phyloP scores from a whole-genome alignment of 2,329 filamentous ascomycete genomes.

The Curvularia eragrostidis region DNA sequence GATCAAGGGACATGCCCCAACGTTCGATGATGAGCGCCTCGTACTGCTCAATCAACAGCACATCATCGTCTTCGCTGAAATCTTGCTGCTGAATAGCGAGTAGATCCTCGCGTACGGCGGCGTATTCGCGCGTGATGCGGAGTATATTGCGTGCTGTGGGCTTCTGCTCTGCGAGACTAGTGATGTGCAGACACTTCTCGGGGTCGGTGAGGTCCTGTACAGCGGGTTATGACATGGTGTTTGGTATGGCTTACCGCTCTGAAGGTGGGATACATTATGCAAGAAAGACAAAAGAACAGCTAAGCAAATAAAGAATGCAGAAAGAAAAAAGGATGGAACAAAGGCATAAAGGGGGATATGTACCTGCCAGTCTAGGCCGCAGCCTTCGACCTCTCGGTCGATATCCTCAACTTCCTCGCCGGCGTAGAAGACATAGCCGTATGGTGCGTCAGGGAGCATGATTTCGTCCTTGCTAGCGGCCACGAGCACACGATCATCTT shows the following conservation, averaged over 20 bases:
- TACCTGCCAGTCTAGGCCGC: slow-evolving; percentile 13
- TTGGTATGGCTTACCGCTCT: too few species aligned
- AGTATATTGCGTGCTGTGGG: slow-evolving; percentile 15
- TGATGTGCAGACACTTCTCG: slow-evolving; percentile 20
- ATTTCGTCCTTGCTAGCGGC: slow-evolving; percentile 4
- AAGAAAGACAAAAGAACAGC: too few species aligned
- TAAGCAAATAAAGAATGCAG: too few species aligned
- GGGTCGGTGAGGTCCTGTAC: slow-evolving; percentile 15
- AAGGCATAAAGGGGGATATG: neutral
- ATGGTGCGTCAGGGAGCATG: slow-evolving; percentile 19
- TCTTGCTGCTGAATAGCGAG: neutral
- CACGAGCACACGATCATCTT: slow-evolving; percentile 20
- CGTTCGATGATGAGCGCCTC: slow-evolving; percentile 10
- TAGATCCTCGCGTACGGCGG: slow-evolving; percentile 10
- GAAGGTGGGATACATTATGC: too few species aligned
- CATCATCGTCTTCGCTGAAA: too few species aligned
- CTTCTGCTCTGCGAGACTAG: slow-evolving; percentile 12
- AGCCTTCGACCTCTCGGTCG: slow-evolving; percentile 6
- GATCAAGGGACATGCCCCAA: slow-evolving; percentile 8
- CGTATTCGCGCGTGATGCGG: slow-evolving; percentile 16
- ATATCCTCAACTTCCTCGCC: slow-evolving; percentile 22
- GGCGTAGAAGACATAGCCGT: slow-evolving; percentile 11
- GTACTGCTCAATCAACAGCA: too few species aligned
- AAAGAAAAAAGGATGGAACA: neutral
- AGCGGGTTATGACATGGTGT: too few species aligned